Base-by-base conservation (phyloP, 495 filamentous ascomycete genomes). In the Trichoderma asperelloides region DNA sequence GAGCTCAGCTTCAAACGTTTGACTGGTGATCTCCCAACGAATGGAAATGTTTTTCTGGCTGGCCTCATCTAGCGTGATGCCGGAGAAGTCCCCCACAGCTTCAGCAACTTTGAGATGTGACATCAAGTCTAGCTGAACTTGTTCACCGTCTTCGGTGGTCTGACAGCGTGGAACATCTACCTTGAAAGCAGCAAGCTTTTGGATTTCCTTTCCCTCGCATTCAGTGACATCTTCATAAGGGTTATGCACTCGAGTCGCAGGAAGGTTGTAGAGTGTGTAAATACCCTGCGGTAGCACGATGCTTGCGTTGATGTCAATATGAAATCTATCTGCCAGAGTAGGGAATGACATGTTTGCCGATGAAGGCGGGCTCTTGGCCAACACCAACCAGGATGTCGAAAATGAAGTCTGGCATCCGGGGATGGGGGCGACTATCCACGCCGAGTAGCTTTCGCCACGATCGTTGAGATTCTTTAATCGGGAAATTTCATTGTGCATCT, bases 131-230 rank as follows among this genome's bases (percentile, higher is more conserved):
- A 30, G 40, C 43, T 66, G 47, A 1, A 55, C 11, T 15, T 49
- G 33, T 39, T 47, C 23, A 30, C 65, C 33, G 33, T 39, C 45
- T 18, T 49, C 33, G 18, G 23, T 63, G 21, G 21, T 28, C 49
- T 39, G 43, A 3, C 37, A 43, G 18, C 30, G 51, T 16, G 65
- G 49, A 12, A 63, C 28, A 0, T 51, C 51, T 3, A 67, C 65
- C 21, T 67, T 67, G 65, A 62, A 57, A 13, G 65, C 65, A 21
- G 51, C 65, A 7, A 43, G 33, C 18, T 45, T 33, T 16, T 63
- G 28, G 2, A 57, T 12, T 2, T 5, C 12, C n/a, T 40, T 65
- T 18, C 39, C 63, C 6, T 40, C 4, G 15, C 12, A 18, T 1
- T n/a, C 33, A 23, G 18, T 40, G 7, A 62, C n/a, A 11, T 67